Evolutionary conservation across 345 rosid genomes (phyloP), one percentile per base, ranked within the genome.

Genomic region (Jatropha curcas): DNA sequence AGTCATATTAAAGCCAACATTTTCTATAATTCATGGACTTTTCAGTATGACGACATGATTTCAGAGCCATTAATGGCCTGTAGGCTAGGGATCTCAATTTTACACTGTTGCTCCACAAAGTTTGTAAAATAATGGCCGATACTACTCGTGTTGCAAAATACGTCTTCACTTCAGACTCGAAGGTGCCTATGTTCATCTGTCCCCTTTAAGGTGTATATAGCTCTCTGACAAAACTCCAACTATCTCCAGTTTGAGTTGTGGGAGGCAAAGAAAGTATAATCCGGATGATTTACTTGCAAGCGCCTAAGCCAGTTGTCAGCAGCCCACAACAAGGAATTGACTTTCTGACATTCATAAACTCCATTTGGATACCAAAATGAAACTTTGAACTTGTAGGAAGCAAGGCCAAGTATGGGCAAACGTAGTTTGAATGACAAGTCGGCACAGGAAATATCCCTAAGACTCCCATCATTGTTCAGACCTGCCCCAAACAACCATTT

Each of bases 261-360:
- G 28, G 91, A 79, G 20, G 84, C 59, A 65, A 93, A 93, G 88
- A 91, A 93, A 53, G 70, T 78, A 80, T 77, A 93, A 71, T 90
- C 98, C 1, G 94, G 98, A 81, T 88, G 98, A 50, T 84, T 80
- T 3, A 91, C 97, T 80, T 80, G 85, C 82, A 88, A 72, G 60
- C 27, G 79, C 82, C 77, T 85, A 28, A 93, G 92, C 98, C 94
- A 90, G 68, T 84, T 82, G 70, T 88, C 96, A 24, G 98, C 96
- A 30, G 80, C 85, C 77, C 57, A 84, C 72, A 79, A 63, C 67
- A 93, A 82, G 20, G 89, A 90, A 74, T 74, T 78, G 8, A 86
- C 84, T 80, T 85, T 88, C 61, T 80, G 84, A 65, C 76, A 72
- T 76, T 90, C 91, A 64, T 80, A 39, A 63, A 67, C 77, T 72